A percentile compares a stretch with the other conserved stretches of the same genome.
Conservation (phyloP, 2,329 filamentous ascomycete species). For the Aspergillus pseudotamarii region DNA sequence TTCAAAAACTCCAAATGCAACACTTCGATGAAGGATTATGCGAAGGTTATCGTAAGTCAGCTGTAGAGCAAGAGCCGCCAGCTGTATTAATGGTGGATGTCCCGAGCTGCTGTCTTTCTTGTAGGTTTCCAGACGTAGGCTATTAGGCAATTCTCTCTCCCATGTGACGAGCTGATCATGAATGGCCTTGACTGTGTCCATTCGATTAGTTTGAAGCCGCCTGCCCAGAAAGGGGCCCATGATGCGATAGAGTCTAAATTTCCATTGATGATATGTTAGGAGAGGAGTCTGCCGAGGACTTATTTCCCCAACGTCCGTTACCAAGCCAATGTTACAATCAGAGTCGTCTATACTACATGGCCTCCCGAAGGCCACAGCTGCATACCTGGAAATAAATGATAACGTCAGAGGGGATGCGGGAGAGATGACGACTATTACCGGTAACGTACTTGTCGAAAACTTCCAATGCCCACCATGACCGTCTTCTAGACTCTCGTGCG, state of each 20-base stretch:
- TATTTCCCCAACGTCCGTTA: constrained; percentile 3
- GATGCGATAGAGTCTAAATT: constrained; percentile 6
- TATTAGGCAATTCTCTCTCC: constrained; percentile 8
- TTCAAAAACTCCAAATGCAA: constrained; percentile 10
- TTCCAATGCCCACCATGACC: constrained; percentile 14
- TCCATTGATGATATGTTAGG: constrained; percentile 5
- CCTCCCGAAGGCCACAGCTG: constrained; percentile 12
- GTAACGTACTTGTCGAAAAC: constrained; percentile 8
- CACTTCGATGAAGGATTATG: constrained; percentile 16
- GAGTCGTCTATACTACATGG: constrained; percentile 12
- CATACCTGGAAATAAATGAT: constrained; percentile 3
- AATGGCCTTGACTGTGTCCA: constrained; percentile 5
- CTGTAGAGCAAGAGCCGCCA: constrained; percentile 13
- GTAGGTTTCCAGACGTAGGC: constrained; percentile 8
- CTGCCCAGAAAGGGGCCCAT: constrained; percentile 4
- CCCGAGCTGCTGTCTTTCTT: not conserved
- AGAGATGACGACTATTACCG: not conserved
- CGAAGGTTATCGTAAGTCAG: constrained; percentile 16
- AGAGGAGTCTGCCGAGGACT: not conserved
- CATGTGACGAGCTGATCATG: constrained; percentile 4
- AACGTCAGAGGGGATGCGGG: not conserved
- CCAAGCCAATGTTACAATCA: constrained; percentile 5
- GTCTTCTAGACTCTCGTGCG: not conserved
- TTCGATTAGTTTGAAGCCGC: constrained; percentile 4
- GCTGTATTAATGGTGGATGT: not conserved